These are phyloP conservation scores for Lachancea kluyveri DNA, from an alignment of 805 yeast species.

Conservation along the genomic window DNA sequence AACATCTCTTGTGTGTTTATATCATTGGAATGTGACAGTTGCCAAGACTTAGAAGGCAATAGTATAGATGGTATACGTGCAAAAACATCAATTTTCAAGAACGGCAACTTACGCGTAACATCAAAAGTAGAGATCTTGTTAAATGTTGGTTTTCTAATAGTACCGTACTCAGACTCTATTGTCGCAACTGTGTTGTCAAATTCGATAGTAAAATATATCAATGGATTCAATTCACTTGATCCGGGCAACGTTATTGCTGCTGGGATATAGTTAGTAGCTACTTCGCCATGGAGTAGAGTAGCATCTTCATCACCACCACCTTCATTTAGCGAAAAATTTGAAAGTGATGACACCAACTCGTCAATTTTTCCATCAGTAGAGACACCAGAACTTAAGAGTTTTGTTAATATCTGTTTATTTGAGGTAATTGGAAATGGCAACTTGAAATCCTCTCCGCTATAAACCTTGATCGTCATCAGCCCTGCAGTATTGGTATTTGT, in stretches of 20 bases:
- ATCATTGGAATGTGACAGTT: conserved; percentile 23
- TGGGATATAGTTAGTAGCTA: conserved; percentile 37
- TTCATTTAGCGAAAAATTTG: conserved; percentile 25
- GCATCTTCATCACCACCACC: conserved; percentile 31
- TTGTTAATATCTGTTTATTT: conserved; percentile 56
- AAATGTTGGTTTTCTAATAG: conserved; percentile 73
- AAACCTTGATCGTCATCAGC: conserved; percentile 68
- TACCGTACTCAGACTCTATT: conserved; percentile 80
- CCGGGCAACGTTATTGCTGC: conserved; percentile 51
- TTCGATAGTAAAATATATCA: conserved; percentile 83
- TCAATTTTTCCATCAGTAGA: conserved; percentile 24
- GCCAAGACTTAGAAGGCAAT: conserved; percentile 38
- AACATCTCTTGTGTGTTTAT: conserved; percentile 24
- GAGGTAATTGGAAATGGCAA: conserved; percentile 68
- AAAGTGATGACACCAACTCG: conserved; percentile 22
- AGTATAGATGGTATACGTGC: conserved; percentile 67
- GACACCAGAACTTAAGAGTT: conserved; percentile 54
- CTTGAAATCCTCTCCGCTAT: conserved; percentile 58
- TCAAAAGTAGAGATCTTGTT: conserved; percentile 89
- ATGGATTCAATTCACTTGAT: conserved; percentile 50
- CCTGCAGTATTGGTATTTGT: conserved; percentile 45
- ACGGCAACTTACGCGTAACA: conserved; percentile 57
- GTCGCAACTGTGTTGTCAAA: conserved; percentile 91
- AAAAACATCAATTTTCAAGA: conserved; percentile 70
- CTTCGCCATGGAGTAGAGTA: conserved; percentile 29